A percentile compares a stretch with the other conserved stretches of the same genome.
These are phyloP conservation scores for Coleophoma eucalyptorum DNA, from an alignment of 2,329 filamentous ascomycete species.

Conservation along the genomic window DNA sequence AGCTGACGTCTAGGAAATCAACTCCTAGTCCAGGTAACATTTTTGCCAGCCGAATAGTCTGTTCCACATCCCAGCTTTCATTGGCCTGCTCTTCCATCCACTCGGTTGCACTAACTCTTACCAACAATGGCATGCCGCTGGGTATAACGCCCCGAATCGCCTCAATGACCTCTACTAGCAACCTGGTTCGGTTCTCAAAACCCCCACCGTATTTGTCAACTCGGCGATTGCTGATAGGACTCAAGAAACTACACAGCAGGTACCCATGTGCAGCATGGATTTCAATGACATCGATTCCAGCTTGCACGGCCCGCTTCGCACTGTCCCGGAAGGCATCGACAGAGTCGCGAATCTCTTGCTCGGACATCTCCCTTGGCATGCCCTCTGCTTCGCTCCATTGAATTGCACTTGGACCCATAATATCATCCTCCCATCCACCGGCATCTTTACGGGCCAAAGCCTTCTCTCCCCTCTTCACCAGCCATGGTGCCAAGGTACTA, in stretches of 20 bases:
- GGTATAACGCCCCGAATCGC: constrained; percentile 48
- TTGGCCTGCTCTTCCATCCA: constrained; percentile 44
- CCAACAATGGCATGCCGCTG: constrained; percentile 46
- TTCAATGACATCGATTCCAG: constrained; percentile 58
- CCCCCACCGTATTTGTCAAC: constrained; percentile 60
- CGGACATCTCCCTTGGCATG: constrained; percentile 52
- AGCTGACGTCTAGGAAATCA: constrained; percentile 80
- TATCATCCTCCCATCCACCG: constrained; percentile 30
- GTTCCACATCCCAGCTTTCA: constrained; percentile 17
- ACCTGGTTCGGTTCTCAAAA: constrained; percentile 57
- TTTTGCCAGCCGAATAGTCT: constrained; percentile 57
- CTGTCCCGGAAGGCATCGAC: constrained; percentile 27
- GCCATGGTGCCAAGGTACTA: constrained; percentile 14
- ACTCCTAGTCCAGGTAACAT: constrained; percentile 70
- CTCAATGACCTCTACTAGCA: constrained; percentile 48
- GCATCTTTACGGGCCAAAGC: constrained; percentile 25
- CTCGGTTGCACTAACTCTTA: constrained; percentile 56
- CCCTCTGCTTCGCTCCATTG: constrained; percentile 1
- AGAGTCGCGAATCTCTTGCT: constrained; percentile 25
- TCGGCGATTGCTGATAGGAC: constrained; percentile 51
- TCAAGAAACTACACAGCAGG: constrained; percentile 60
- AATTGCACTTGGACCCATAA: constrained; percentile 44
- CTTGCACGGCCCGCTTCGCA: constrained; percentile 28
- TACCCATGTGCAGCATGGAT: constrained; percentile 61
- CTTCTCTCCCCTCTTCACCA: constrained; percentile 46